Base-by-base conservation (phyloP, 768 basidiomycete genomes). In the Pisolithus orientalis region DNA sequence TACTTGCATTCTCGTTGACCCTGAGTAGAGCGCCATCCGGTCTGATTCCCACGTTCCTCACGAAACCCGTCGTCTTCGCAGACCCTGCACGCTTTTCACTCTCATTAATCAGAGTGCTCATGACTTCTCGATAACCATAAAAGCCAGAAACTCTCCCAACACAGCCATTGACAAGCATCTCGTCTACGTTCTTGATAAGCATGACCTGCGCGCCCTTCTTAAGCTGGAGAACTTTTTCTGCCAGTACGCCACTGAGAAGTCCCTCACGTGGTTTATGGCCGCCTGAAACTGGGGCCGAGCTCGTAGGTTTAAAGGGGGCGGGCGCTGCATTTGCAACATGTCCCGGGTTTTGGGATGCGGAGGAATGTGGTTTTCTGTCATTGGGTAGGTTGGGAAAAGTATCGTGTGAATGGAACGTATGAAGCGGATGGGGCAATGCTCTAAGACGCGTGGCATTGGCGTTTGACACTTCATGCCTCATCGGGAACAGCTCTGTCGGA, bases 161-260 rank as follows among this genome's bases (percentile, higher is more conserved):
- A 38, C 77, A 79, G 1, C 85, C 85, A 59, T 88, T 88, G 46
- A 86, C 85, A n/a, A 87, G 75, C 34, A 73, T 59, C 28, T 62
- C 68, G 37, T 78, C 82, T 43, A 81, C 70, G 58, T 88, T 88
- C 72, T 86, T 86, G 65, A 87, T 75, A 28, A 87, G 71, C 83
- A 85, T 85, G 8, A 79, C 77, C 58, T 87, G 86, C 9, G 82
- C 79, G 37, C 78, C 77, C 17, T 74, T 59, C 60, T 86, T 86
- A 49, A 90, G 75, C 3, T 72, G 67, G 9, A 90, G 73, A 3
- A 61, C 63, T 40, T 68, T 69, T 31, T 80, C 78, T 1, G 84
- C 84, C 62, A 88, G 78, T 62, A 89, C 76, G 59, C 78, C 82
- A 24, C 74, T 69, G 17, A 89, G 72, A 11, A 84, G 67, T 48